Conservation (phyloP, 2,329 filamentous ascomycete species). For the Fusarium anthophilum region DNA sequence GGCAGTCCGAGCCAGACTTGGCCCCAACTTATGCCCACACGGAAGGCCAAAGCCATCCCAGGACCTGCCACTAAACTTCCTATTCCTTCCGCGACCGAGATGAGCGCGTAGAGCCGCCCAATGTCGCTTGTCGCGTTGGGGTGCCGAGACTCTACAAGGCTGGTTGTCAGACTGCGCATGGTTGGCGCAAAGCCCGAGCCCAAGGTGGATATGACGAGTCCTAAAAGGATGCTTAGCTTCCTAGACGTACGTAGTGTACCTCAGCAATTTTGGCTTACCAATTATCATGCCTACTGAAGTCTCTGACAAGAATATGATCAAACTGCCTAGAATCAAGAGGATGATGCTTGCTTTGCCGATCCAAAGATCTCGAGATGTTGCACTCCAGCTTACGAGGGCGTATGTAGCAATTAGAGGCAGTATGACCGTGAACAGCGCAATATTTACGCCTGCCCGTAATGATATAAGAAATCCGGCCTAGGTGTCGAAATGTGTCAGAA, state of each 20-base stretch:
- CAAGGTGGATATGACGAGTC: neutral
- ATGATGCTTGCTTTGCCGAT: constrained; percentile 1
- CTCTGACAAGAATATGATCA: neutral
- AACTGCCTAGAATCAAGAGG: neutral
- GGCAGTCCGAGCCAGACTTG: constrained; percentile 3
- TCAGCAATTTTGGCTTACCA: neutral
- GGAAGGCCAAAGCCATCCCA: neutral
- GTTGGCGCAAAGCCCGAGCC: neutral
- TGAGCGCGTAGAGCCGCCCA: neutral
- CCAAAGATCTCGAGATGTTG: neutral
- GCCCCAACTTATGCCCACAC: neutral
- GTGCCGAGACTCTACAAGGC: neutral
- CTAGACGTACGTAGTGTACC: neutral
- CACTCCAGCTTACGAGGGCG: neutral
- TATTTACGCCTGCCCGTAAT: neutral
- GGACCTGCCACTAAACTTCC: neutral
- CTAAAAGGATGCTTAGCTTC: neutral
- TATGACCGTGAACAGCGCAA: neutral
- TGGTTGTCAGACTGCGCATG: neutral
- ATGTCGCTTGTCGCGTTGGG: neutral
- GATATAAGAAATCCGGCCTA: constrained; percentile 5
- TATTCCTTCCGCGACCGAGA: neutral
- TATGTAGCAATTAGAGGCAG: neutral
- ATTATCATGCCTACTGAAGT: neutral
- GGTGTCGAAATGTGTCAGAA: neutral